Evolutionary conservation across 1,284 basidiomycete genomes (phyloP).

Genomic region (Malassezia yamatoensis): DNA sequence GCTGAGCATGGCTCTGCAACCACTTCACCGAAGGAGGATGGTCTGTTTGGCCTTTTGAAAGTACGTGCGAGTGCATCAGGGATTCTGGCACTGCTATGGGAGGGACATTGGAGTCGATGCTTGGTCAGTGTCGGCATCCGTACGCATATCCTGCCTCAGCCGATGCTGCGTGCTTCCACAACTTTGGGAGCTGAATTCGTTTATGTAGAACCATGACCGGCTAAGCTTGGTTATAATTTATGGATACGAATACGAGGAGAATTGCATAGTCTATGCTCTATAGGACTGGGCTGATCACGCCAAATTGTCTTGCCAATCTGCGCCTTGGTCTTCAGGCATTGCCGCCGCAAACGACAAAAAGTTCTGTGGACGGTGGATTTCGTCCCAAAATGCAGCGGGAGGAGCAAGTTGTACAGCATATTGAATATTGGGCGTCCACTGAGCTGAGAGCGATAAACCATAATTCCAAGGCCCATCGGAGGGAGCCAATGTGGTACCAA

Average conservation of each 20-base stretch:
- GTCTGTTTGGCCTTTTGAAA: conserved; percentile 64
- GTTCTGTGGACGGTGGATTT: conserved; percentile 66
- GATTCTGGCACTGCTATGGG: conserved; percentile 81
- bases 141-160: conserved; percentile 57
- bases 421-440: conserved; percentile 73
- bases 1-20: too few species aligned
- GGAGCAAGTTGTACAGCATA: conserved; percentile 83
- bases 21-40: too few species aligned
- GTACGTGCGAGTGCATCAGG: conserved; percentile 64
- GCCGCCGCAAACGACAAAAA: conserved; percentile 43
- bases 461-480: conserved; percentile 38
- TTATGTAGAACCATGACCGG: neutral
- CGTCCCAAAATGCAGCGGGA: conserved; percentile 87
- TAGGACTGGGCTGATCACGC: conserved; percentile 12
- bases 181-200: conserved; percentile 8
- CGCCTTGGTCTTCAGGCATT: conserved; percentile 20
- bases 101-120: conserved; percentile 78
- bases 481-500: conserved; percentile 44
- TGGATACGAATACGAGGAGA: neutral
- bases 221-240: neutral
- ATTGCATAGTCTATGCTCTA: neutral
- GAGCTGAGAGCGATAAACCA: conserved; percentile 60
- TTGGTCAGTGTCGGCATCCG: conserved; percentile 78
- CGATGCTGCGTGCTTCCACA: neutral
- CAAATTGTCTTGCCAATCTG: conserved; percentile 41